Base-by-base conservation (phyloP, 345 rosid species). In the Heritiera littoralis region DNA sequence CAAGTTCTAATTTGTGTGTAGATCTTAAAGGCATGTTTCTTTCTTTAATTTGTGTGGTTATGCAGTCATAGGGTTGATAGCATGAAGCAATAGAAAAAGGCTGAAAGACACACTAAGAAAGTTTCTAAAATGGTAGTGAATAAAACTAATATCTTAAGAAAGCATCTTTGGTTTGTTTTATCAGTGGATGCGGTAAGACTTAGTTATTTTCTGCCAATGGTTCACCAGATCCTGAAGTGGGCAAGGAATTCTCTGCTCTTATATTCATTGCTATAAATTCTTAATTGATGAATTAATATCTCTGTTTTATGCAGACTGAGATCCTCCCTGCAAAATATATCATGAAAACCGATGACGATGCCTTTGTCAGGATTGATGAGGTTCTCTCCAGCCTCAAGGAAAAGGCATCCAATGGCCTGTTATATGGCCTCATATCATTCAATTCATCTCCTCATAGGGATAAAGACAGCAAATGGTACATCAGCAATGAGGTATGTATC, bases 281-380 rank as follows among this genome's bases (percentile, higher is more conserved):
- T 51, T 51, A 12, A 9, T 15, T 9, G 48, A 54, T 48, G 35
- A 10, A 72, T 72, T 10, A 18, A 54, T 72, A 17, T 72, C 17
- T 52, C 23, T 45, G 14, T 43, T 69, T 55, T 38, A 66, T 89
- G 90, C 92, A 95, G 98, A 90, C 92, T 12, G 91, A 92, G 84
- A 85, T 92, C 81, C 81, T 92, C 58, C 93, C 91, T 74, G 93
- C 98, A 66, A 92, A 92, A 80, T 91, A 91, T 80, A 85, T 95
- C 70, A 93, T 95, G 99, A 95, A 95, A 86, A 90, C 94, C 6
- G 99, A 95, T 58, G 99, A 95, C 71, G 99, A 95, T 80, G 99
- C 92, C 18, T 95, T 95, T 87, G 93, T 91, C 48, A 80, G 98
- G 78, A 90, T 93, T 20, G 93, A 95, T 85, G 96, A 95, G 85